Percentiles rank a stretch among this genome's conserved stretches.
These are phyloP conservation scores for Leptographium galeiforme DNA, from an alignment of 2,329 filamentous ascomycete species.

Conservation along the genomic window DNA sequence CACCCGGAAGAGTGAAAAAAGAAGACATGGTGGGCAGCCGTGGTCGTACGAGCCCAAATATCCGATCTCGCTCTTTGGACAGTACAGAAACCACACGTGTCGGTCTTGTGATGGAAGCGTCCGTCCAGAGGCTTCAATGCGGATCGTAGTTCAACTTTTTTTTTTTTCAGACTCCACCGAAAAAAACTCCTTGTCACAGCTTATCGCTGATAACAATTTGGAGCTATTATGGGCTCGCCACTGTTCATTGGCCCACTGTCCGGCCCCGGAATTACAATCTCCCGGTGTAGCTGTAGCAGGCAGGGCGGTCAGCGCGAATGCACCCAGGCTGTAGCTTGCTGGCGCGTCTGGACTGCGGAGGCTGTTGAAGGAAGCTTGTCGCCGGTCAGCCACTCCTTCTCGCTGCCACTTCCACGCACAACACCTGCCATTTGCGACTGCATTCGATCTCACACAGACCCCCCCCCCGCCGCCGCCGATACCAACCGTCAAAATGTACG, in stretches of 20 bases:
- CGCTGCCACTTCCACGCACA: background rate
- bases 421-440: no score
- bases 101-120: background rate
- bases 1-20: slow-evolving; percentile 83
- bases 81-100: background rate
- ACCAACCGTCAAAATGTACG: background rate
- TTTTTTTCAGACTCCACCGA: slow-evolving; percentile 10
- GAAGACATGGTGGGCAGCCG: slow-evolving; percentile 57
- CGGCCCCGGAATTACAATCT: slow-evolving; percentile 10
- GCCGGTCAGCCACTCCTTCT: background rate
- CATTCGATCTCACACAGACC: no score
- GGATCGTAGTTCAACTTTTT: slow-evolving; percentile 4
- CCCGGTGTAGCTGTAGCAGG: slow-evolving; percentile 5
- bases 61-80: background rate
- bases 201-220: background rate
- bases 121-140: background rate
- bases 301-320: slow-evolving; percentile 9
- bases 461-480: no score
- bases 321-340: slow-evolving; percentile 29
- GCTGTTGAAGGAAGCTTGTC: background rate
- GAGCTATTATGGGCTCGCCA: background rate
- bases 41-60: background rate
- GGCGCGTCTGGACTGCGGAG: slow-evolving; percentile 8
- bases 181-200: slow-evolving; percentile 3
- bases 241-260: background rate